Percentiles rank a stretch among this genome's conserved stretches.
Evolutionary conservation across 2,329 filamentous ascomycete species (phyloP).

Genomic region (Penicillium expansum): DNA sequence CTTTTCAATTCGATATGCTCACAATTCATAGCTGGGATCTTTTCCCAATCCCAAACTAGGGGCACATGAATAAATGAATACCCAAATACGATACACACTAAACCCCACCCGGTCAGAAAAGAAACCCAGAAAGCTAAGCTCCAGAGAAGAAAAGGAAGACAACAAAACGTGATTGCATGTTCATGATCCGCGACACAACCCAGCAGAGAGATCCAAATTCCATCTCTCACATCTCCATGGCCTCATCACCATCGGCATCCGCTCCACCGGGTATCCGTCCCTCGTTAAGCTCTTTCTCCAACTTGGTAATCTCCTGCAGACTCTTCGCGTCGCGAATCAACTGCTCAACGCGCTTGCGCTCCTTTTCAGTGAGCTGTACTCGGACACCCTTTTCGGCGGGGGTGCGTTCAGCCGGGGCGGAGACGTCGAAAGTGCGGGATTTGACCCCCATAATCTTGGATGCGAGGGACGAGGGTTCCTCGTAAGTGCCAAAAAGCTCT

Average conservation of each 20-base stretch:
- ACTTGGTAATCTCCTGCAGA: conserved; percentile 79
- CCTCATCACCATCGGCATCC: conserved; percentile 35
- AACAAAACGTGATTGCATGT: conserved; percentile 14
- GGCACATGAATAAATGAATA: conserved; percentile 8
- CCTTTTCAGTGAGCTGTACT: conserved; percentile 81
- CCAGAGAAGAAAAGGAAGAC: conserved; percentile 12
- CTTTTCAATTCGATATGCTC: background rate
- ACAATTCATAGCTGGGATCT: background rate
- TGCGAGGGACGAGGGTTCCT: conserved; percentile 77
- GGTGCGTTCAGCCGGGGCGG: conserved; percentile 39
- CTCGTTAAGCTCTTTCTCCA: conserved; percentile 91
- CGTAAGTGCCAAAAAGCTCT: conserved; percentile 76
- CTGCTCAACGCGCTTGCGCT: conserved; percentile 80
- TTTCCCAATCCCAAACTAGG: background rate
- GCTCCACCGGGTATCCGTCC: conserved; percentile 73
- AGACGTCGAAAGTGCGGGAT: conserved; percentile 68
- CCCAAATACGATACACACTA: conserved; percentile 13
- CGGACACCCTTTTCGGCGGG: conserved; percentile 63
- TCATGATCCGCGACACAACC: conserved; percentile 1
- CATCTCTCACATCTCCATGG: conserved; percentile 38
- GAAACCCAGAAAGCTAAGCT: conserved; percentile 11
- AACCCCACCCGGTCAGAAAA: conserved; percentile 13
- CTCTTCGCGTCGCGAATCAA: conserved; percentile 86
- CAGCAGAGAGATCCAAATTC: background rate
- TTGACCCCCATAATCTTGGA: conserved; percentile 82